Evolutionary conservation across 164 flowering plant genomes (phyloP).

Genomic region (Liriodendron chinense): DNA sequence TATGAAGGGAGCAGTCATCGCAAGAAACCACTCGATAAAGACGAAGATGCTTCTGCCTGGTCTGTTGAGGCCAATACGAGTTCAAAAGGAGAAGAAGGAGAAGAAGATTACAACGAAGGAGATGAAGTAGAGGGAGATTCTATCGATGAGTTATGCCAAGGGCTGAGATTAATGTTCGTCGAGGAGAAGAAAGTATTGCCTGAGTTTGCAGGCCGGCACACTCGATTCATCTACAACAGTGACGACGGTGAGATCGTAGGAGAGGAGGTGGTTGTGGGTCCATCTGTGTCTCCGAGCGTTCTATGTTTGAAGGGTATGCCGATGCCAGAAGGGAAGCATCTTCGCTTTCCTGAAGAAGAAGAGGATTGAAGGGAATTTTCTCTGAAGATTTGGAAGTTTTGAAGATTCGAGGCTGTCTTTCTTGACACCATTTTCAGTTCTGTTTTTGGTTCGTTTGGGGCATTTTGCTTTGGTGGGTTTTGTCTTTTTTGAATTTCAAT

Average conservation of each 20-base stretch:
- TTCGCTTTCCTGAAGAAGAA: slow-evolving; percentile 22
- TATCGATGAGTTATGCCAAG: slow-evolving; percentile 16
- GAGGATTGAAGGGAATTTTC: not conserved
- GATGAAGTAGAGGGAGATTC: slow-evolving; percentile 15
- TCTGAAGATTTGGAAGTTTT: not conserved
- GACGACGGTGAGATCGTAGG: slow-evolving; percentile 25
- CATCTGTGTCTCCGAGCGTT: slow-evolving; percentile 7
- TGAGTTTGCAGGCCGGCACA: slow-evolving; percentile 15
- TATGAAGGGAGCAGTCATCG: too few species aligned
- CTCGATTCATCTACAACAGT: slow-evolving; percentile 22
- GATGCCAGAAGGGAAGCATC: slow-evolving; percentile 23
- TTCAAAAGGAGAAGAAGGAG: slow-evolving; percentile 43
- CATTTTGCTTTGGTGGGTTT: not conserved
- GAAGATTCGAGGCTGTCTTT: not conserved
- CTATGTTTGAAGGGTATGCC: slow-evolving; percentile 20
- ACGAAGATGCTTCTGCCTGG: slow-evolving; percentile 53
- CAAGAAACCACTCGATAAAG: slow-evolving; percentile 35
- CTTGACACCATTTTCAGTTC: slow-evolving; percentile 1
- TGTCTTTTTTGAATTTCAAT: too few species aligned
- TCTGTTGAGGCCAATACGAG: slow-evolving; percentile 72
- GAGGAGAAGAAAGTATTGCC: slow-evolving; percentile 9
- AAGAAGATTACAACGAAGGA: slow-evolving; percentile 17
- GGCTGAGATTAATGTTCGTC: slow-evolving; percentile 11
- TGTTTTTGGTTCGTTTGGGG: not conserved
- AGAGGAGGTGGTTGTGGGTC: slow-evolving; percentile 10